A percentile compares a stretch with the other conserved stretches of the same genome.
These are phyloP conservation scores for Lepidium didymum DNA, from an alignment of 345 rosid species.

Conservation along the genomic window DNA sequence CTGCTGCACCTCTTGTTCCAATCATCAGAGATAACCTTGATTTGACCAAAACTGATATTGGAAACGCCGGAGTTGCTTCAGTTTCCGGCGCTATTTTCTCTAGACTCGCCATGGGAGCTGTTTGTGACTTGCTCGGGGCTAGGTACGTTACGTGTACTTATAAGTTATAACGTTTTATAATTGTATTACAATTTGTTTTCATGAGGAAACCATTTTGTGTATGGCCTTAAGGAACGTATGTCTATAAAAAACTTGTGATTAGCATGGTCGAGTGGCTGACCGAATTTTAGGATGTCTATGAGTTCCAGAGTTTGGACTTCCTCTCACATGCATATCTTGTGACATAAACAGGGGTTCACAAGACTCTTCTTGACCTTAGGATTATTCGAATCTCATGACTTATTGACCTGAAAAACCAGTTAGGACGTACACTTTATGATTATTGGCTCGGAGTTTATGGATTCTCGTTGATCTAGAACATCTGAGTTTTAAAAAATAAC, in stretches of 20 bases:
- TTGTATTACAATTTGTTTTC: neutral
- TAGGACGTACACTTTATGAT: too few species aligned
- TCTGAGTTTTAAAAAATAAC: too few species aligned
- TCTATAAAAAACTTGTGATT: neutral
- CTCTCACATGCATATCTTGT: too few species aligned
- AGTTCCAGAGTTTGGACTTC: too few species aligned
- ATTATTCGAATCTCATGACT: too few species aligned
- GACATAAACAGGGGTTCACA: too few species aligned
- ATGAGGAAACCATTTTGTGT: neutral
- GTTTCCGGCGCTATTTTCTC: constrained; percentile 73
- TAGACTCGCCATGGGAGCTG: constrained; percentile 68
- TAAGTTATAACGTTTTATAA: neutral
- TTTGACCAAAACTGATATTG: constrained; percentile 51
- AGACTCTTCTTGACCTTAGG: too few species aligned
- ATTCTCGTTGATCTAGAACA: too few species aligned
- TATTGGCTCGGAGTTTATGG: too few species aligned
- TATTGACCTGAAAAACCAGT: too few species aligned
- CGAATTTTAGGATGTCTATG: too few species aligned
- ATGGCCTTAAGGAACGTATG: neutral
- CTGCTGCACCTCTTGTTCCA: constrained; percentile 74
- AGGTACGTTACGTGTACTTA: constrained; percentile 26
- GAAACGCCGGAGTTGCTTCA: constrained; percentile 74
- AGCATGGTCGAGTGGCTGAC: too few species aligned
- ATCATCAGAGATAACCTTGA: constrained; percentile 68
- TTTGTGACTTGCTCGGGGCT: constrained; percentile 67